These are phyloP conservation scores for Trichaptum fuscoviolaceum DNA, from an alignment of 768 basidiomycete species.

Conservation along the genomic window DNA sequence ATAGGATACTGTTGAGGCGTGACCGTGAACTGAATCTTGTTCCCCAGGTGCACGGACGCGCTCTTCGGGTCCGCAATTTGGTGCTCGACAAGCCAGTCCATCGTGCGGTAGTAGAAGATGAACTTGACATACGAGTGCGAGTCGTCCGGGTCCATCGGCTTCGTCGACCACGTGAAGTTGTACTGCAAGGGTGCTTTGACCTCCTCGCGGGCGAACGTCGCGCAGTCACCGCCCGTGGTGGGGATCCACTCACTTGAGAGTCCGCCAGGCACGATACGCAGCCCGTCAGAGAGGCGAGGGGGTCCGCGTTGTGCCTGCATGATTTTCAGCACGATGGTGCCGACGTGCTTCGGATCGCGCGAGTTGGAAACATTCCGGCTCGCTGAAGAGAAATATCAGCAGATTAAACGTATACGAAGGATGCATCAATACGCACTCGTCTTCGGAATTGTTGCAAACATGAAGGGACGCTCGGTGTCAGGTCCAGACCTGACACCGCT, in stretches of 20 bases:
- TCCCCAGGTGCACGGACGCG: neutral
- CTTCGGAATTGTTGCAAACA: conserved; percentile 41
- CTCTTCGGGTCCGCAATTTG: neutral
- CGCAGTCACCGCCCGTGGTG: conserved; percentile 6
- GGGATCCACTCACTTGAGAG: conserved; percentile 3
- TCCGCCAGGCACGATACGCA: conserved; percentile 33
- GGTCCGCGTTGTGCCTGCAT: conserved; percentile 25
- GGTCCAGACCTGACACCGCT: conserved; percentile 46
- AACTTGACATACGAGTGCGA: conserved; percentile 56
- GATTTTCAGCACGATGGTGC: conserved; percentile 52
- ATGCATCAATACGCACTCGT: conserved; percentile 28
- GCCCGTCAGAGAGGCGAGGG: conserved; percentile 36
- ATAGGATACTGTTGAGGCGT: neutral
- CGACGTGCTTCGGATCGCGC: conserved; percentile 34
- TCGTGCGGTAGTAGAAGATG: conserved; percentile 56
- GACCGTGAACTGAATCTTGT: neutral
- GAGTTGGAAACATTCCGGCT: neutral
- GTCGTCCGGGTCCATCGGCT: conserved; percentile 36
- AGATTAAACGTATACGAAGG: conserved; percentile 3
- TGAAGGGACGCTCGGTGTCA: conserved; percentile 52
- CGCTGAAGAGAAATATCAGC: neutral
- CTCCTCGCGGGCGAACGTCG: conserved; percentile 36
- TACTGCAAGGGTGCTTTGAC: conserved; percentile 33
- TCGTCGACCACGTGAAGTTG: conserved; percentile 49
- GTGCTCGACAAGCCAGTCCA: neutral